Evolutionary conservation across 2,329 filamentous ascomycete genomes (phyloP), one percentile per base, ranked within the genome.

Genomic region (Venturia pyrina): DNA sequence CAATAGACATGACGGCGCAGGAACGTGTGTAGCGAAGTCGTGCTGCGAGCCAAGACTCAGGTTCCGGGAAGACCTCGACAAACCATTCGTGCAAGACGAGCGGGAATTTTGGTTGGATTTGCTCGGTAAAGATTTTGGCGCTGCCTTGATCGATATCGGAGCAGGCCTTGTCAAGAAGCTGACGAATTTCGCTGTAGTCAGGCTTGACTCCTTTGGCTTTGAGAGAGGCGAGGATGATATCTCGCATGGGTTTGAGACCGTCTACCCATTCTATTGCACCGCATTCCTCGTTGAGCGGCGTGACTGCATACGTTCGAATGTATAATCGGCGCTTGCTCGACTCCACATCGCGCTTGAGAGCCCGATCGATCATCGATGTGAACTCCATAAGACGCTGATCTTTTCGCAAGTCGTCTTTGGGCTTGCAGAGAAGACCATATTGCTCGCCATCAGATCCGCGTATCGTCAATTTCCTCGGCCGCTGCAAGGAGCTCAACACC

Each of bases 381-480:
- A 99, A 99, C 74, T 99, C 96, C 93, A 99, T 99, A 24, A 99
- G 86, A 63, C 95, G 91, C 75, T 98, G 93, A 72, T 99, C 96
- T 70, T 96, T 99, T 63, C 95, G 89, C 32, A 99, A 84, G 75
- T 99, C 96, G 74, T 99, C 95, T 75, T 98, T 98, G 10, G 95
- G 96, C 73, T 99, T 99, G 80, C 96, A 96, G 66, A 99, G 83
- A 8, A 99, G 85, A 69, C 91, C 90, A 75, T 99, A 99, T 21
- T 84, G 83, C 67, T 89, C 89, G 8, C 96, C 95, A 76, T 99
- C 92, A 0, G 90, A 93, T 0, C 93, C 95, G 65, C 90, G 85
- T 7, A 95, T 90, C 19, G 87, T 95, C 65, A 99, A 85, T 70
- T 93, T 95, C 63, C 93, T 87, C 15, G 96, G 95, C 70, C 95